Evolutionary conservation across 345 rosid genomes (phyloP).

Genomic region (Barbarea vulgaris): DNA sequence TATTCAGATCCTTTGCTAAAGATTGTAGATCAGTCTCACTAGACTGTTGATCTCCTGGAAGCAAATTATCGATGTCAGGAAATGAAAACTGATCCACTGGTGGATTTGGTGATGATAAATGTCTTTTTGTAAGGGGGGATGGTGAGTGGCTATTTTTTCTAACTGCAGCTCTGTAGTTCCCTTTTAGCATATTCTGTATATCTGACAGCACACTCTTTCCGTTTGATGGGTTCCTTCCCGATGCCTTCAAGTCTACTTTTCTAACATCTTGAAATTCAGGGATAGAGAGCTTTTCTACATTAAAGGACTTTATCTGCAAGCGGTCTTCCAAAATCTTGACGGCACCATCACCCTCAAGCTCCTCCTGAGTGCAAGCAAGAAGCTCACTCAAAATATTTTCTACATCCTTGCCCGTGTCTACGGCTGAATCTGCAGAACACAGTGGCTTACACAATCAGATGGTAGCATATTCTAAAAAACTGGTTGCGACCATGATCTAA

Average conservation of each 20-base stretch:
- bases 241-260: constrained; percentile 52
- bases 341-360: constrained; percentile 64
- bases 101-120: constrained; percentile 50
- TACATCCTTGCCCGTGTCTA: constrained; percentile 48
- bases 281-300: constrained; percentile 50
- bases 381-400: constrained; percentile 56
- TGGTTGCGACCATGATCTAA: constrained; percentile 27
- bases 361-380: constrained; percentile 53
- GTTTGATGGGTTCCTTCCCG: constrained; percentile 45
- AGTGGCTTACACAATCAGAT: constrained; percentile 30
- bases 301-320: constrained; percentile 64
- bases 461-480: constrained; percentile 8
- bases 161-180: constrained; percentile 42
- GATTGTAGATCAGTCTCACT: constrained; percentile 38
- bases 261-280: constrained; percentile 60
- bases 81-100: constrained; percentile 60
- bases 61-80: constrained; percentile 42
- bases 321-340: constrained; percentile 54
- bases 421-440: constrained; percentile 46
- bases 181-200: constrained; percentile 54
- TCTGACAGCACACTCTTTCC: constrained; percentile 54
- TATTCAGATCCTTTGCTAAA: constrained; percentile 35
- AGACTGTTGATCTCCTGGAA: constrained; percentile 39
- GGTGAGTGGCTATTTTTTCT: constrained; percentile 35
- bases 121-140: neutral